Evolutionary conservation across 1,284 basidiomycete species (phyloP).

Genomic region (Malassezia restricta): DNA sequence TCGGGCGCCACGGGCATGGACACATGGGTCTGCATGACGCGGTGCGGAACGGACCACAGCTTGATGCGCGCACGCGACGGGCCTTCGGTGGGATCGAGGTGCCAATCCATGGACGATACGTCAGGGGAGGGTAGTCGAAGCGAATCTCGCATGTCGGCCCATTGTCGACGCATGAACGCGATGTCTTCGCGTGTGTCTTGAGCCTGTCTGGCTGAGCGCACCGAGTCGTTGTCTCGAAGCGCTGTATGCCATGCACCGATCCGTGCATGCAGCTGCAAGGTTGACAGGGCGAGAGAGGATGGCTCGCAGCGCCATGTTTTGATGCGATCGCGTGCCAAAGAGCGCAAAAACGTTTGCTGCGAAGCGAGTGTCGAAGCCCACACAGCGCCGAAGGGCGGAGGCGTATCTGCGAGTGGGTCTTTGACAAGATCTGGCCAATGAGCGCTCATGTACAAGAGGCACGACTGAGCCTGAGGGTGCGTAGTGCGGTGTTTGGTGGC

Average conservation of each 20-base stretch:
- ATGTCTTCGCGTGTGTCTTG: constrained; percentile 30
- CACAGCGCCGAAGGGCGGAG: not conserved
- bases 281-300: not conserved
- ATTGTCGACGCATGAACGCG: not conserved
- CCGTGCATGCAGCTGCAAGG: constrained; percentile 20
- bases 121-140: not conserved
- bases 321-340: constrained; percentile 21
- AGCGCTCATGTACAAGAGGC: not conserved
- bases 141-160: not conserved
- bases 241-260: constrained; percentile 29
- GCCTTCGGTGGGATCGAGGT: constrained; percentile 42
- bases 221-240: constrained; percentile 21
- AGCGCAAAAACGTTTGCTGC: not conserved
- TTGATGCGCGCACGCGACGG: constrained; percentile 36
- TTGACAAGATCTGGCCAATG: not conserved
- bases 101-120: constrained; percentile 14
- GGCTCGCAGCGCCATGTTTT: not conserved
- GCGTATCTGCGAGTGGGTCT: not conserved
- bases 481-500: not conserved
- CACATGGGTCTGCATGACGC: not conserved
- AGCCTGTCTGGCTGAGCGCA: constrained; percentile 20
- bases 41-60: constrained; percentile 22
- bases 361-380: not conserved
- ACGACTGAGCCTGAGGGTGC: not conserved
- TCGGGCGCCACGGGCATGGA: not conserved